Evolutionary conservation across 208 protist genomes (phyloP).

Genomic region (Trypanosoma cruzi): DNA sequence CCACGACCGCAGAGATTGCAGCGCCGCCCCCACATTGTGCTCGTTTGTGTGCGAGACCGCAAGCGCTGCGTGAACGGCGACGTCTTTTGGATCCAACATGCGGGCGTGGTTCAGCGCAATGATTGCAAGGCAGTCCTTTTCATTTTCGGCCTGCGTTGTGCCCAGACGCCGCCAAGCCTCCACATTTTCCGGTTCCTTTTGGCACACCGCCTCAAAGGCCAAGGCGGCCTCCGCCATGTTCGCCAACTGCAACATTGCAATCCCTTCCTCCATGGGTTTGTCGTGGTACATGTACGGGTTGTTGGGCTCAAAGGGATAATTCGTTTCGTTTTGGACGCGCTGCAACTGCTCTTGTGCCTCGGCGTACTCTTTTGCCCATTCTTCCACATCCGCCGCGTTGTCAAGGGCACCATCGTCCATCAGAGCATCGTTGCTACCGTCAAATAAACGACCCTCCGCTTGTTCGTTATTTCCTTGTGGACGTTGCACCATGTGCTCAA

Average conservation of each 20-base stretch:
- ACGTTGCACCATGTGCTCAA: constrained; percentile 26
- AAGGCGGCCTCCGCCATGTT: constrained; percentile 89
- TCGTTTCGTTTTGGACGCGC: constrained; percentile 56
- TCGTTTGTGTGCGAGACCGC: constrained; percentile 91
- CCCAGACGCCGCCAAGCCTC: constrained; percentile 85
- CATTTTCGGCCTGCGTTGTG: constrained; percentile 88
- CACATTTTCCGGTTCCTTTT: constrained; percentile 62
- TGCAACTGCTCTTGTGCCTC: constrained; percentile 60
- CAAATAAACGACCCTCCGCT: constrained; percentile 12
- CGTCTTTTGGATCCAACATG: constrained; percentile 59
- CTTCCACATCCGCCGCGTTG: constrained; percentile 44
- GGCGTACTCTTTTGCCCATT: constrained; percentile 81
- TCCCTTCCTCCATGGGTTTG: constrained; percentile 73
- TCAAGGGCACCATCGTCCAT: constrained; percentile 3
- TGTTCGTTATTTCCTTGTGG: neutral
- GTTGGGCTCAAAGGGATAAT: constrained; percentile 90
- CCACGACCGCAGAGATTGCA: constrained; percentile 80
- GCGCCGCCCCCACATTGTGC: constrained; percentile 62
- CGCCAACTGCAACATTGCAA: constrained; percentile 66
- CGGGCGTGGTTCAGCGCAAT: constrained; percentile 85
- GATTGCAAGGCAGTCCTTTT: constrained; percentile 90
- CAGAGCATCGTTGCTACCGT: constrained; percentile 21
- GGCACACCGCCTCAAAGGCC: constrained; percentile 89
- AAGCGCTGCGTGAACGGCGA: constrained; percentile 75
- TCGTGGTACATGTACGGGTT: constrained; percentile 88